Base-by-base conservation (phyloP, 371 early-diverging fungal species). In the Mycotypha africana region DNA sequence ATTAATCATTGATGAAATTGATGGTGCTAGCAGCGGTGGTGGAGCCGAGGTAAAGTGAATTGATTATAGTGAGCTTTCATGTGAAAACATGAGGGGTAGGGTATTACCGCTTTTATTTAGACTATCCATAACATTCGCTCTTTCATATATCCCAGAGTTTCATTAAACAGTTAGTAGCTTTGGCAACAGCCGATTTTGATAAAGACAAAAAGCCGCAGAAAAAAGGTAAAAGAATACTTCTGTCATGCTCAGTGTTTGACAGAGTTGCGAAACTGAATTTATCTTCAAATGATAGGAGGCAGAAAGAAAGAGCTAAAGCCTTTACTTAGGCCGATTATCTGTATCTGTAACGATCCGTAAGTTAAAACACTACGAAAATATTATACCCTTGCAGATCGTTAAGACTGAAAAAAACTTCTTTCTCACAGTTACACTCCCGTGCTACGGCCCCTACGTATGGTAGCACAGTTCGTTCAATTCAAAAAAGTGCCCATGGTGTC, bases 341-440 rank as follows among this genome's bases (percentile, higher is more conserved):
- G 97, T 70, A 94, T 98, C 42, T 98, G 98, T 77, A 98, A 98
- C 64, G 96, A 97, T 60, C 80, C 74, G 79, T 92, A 81, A 47
- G 79, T 57, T 17, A 24, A 5, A 19, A 12, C 6, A 28, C 6
- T 6, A 28, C 12, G 30, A 28, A 28, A 28, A 12, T 12, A n/a
- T n/a, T n/a, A n/a, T n/a, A n/a, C n/a, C n/a, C n/a, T n/a, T n/a
- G n/a, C n/a, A n/a, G n/a, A n/a, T n/a, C n/a, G n/a, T n/a, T 12
- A 28, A 28, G 12, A 28, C 30, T n/a, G n/a, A 28, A 28, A 12
- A 6, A 28, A 6, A 8, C 30, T 8, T 28, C 8, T 28, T n/a
- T 41, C 3, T 30, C 32, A 9, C 63, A 83, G 83, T 34, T 97
- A 88, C 65, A 88, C 91, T 2, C 87, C 95, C 17, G 93, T 84